Evolutionary conservation across 139 green algal genomes (phyloP).

Genomic region (Chlorella sorokiniana): DNA sequence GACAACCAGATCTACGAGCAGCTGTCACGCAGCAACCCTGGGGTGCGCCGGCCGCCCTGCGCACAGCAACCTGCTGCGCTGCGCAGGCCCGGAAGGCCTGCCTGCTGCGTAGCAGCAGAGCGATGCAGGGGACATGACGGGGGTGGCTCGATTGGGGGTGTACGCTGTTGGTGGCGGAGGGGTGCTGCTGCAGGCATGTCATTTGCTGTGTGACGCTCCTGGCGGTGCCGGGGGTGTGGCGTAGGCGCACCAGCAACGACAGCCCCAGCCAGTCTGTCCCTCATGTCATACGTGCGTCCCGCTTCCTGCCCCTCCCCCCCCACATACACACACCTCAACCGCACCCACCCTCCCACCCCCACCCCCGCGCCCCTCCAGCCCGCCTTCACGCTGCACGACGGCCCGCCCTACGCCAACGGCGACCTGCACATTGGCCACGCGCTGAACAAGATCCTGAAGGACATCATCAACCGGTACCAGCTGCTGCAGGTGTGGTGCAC

Average conservation of each 20-base stretch:
- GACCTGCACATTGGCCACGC: constrained; percentile 98
- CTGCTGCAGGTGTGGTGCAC: constrained; percentile 41
- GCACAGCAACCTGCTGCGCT: not conserved
- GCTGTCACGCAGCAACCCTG: constrained; percentile 54
- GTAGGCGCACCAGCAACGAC: no score
- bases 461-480: constrained; percentile 85
- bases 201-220: no score
- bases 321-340: not conserved
- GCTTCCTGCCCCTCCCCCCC: no score
- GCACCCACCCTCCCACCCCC: not conserved
- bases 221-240: no score
- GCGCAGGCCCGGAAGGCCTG: no score
- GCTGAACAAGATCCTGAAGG: constrained; percentile 99
- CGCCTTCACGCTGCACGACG: constrained; percentile 96
- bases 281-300: no score
- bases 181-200: no score
- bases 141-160: no score
- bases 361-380: constrained; percentile 46
- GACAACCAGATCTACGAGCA: constrained; percentile 78
- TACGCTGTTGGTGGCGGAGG: no score
- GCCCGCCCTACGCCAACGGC: constrained; percentile 98
- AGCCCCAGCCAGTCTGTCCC: no score
- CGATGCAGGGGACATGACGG: no score
- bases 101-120: no score
- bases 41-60: constrained; percentile 34